phyloP scores from a whole-genome alignment of 345 rosid species.

The Ricinus communis region DNA sequence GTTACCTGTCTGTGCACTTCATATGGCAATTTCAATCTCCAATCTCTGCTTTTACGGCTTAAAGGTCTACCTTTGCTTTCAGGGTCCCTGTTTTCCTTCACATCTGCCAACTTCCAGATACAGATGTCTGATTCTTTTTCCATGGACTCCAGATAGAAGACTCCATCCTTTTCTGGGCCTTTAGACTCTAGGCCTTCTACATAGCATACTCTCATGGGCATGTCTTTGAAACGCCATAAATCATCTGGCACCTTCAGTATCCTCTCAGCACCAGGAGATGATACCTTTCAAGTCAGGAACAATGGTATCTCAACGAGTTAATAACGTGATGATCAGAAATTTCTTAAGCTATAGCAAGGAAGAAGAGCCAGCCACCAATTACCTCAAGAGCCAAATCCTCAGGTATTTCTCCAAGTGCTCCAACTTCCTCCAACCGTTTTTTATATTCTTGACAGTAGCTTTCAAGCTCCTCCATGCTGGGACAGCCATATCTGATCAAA shows the following conservation, averaged over 20 bases:
- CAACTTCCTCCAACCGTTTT: slow-evolving; percentile 77
- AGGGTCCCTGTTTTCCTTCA: slow-evolving; percentile 79
- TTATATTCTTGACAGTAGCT: slow-evolving; percentile 64
- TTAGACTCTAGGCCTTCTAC: slow-evolving; percentile 41
- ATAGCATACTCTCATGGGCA: slow-evolving; percentile 73
- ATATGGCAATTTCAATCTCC: slow-evolving; percentile 64
- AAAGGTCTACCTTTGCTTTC: slow-evolving; percentile 73
- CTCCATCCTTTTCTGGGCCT: slow-evolving; percentile 43
- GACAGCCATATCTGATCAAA: slow-evolving; percentile 75
- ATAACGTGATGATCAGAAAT: background rate
- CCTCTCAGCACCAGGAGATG: slow-evolving; percentile 91
- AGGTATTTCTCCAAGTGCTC: slow-evolving; percentile 58
- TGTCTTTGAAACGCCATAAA: slow-evolving; percentile 57
- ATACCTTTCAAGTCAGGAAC: slow-evolving; percentile 49
- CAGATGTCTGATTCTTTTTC: slow-evolving; percentile 60
- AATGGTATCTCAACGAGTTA: background rate
- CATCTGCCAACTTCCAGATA: slow-evolving; percentile 82
- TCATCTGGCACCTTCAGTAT: slow-evolving; percentile 75
- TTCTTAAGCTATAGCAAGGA: background rate
- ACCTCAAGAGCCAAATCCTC: slow-evolving; percentile 88
- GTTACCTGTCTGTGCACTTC: slow-evolving; percentile 50
- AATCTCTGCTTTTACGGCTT: slow-evolving; percentile 72
- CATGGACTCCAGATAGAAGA: slow-evolving; percentile 62
- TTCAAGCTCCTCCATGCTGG: slow-evolving; percentile 76
- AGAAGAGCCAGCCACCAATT: slow-evolving; percentile 17